These are phyloP conservation scores for Chrysochromulina tobinii DNA, from an alignment of 78 protist genomes.

Conservation along the genomic window DNA sequence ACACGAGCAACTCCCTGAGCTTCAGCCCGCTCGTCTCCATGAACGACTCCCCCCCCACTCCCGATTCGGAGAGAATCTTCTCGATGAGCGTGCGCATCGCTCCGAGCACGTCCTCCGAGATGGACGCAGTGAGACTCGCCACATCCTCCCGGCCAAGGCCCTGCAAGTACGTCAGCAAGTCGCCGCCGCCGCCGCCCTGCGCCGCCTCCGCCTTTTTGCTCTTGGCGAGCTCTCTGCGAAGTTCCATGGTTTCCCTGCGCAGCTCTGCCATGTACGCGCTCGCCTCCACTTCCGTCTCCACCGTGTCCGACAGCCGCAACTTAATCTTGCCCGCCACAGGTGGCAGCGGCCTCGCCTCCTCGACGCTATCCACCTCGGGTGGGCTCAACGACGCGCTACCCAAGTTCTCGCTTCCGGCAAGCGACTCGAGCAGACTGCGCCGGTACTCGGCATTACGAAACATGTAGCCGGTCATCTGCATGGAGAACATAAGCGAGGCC, in stretches of 20 bases:
- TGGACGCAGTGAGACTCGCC: not conserved
- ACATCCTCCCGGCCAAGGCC: not conserved
- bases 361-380: not conserved
- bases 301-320: not conserved
- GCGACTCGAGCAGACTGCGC: not conserved
- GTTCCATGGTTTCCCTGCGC: not conserved
- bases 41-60: not conserved
- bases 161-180: not conserved
- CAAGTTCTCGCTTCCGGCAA: not conserved
- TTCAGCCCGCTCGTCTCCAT: not conserved
- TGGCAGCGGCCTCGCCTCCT: too few relatives aligned
- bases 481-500: not conserved
- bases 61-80: not conserved
- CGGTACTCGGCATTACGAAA: slow-evolving; percentile 40
- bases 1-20: slow-evolving; percentile 11
- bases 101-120: not conserved
- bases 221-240: too few relatives aligned
- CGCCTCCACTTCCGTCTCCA: slow-evolving; percentile 1
- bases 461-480: slow-evolving; percentile 42
- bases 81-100: not conserved
- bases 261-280: not conserved
- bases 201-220: not conserved
- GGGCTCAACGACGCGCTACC: not conserved
- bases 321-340: not conserved
- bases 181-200: not conserved